These are phyloP conservation scores for Pseudogymnoascus sp. DNA, from an alignment of 2,329 filamentous ascomycete genomes.

Conservation along the genomic window DNA sequence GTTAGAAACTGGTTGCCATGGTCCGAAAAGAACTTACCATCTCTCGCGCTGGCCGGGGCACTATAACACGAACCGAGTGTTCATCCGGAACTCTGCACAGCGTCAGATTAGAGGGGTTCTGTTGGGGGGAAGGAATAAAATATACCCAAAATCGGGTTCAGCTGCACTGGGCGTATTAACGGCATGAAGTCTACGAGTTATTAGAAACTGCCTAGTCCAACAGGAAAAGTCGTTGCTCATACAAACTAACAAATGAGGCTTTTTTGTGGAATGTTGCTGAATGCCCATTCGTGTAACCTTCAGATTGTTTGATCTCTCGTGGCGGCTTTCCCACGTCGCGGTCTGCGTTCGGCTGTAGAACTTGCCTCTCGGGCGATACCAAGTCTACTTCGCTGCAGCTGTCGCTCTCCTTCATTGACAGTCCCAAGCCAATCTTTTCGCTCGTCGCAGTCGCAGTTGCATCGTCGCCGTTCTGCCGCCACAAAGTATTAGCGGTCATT, in stretches of 20 bases:
- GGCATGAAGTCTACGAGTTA: background rate
- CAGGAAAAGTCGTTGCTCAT: background rate
- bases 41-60: background rate
- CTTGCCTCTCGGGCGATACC: background rate
- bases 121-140: background rate
- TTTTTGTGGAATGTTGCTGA: background rate
- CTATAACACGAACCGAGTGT: background rate
- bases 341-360: background rate
- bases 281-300: background rate
- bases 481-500: slow-evolving; percentile 5
- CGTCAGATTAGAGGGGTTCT: background rate
- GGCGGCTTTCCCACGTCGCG: background rate
- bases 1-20: background rate
- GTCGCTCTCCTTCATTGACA: background rate
- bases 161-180: background rate
- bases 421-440: background rate
- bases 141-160: slow-evolving; percentile 4
- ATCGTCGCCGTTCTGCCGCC: background rate
- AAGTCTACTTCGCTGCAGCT: background rate
- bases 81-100: background rate
- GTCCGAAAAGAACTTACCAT: background rate
- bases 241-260: background rate
- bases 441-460: background rate
- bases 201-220: background rate
- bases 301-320: background rate